Conservation (phyloP, 495 filamentous ascomycete genomes). For the Aspergillus panamensis region DNA sequence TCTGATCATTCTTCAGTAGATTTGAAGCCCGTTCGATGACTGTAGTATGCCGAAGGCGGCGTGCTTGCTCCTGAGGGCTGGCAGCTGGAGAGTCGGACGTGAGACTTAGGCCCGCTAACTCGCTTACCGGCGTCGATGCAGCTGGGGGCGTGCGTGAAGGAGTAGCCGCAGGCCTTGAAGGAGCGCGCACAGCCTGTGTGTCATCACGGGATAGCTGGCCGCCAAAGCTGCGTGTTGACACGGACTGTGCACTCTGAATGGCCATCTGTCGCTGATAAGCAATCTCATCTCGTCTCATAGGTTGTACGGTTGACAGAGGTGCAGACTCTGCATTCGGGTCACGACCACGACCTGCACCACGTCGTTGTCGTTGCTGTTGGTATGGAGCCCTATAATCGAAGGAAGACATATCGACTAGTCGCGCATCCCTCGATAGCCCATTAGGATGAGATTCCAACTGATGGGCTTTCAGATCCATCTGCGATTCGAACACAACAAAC, state of each 20-base stretch:
- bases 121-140: constrained; percentile 39
- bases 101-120: constrained; percentile 39
- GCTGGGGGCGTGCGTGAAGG: constrained; percentile 41
- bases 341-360: constrained; percentile 61
- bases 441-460: constrained; percentile 74
- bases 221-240: constrained; percentile 74
- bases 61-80: constrained; percentile 74
- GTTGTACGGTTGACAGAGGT: constrained; percentile 75
- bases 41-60: constrained; percentile 63
- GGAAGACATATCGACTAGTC: constrained; percentile 77
- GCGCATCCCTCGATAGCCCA: constrained; percentile 72
- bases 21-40: constrained; percentile 82
- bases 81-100: constrained; percentile 34
- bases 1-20: constrained; percentile 67
- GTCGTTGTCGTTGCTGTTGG: constrained; percentile 58
- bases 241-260: constrained; percentile 79
- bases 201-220: constrained; percentile 65
- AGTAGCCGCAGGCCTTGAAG: constrained; percentile 40
- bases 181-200: constrained; percentile 42
- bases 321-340: constrained; percentile 77
- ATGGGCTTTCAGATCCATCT: constrained; percentile 90
- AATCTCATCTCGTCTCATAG: constrained; percentile 78
- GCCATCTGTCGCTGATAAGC: constrained; percentile 93
- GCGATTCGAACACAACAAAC: constrained; percentile 92
- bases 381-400: constrained; percentile 78